Evolutionary conservation across 2,329 filamentous ascomycete species (phyloP).

Genomic region (Colletotrichum orbiculare): DNA sequence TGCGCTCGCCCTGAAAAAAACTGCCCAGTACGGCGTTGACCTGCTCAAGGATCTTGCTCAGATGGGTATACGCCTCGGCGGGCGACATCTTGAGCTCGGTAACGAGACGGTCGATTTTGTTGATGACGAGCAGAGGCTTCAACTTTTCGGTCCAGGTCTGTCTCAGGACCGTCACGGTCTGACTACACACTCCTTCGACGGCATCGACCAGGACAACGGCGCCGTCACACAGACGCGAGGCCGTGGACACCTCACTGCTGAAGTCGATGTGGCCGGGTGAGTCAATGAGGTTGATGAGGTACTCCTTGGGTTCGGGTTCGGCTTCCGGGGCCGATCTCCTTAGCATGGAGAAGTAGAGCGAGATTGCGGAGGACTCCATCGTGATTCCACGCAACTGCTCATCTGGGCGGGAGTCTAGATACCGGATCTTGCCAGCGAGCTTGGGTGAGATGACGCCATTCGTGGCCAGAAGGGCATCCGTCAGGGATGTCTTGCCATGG

Average conservation of each 20-base stretch:
- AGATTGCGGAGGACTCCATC: conserved; percentile 99
- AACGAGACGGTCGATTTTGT: conserved; percentile 96
- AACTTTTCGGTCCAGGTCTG: conserved; percentile 97
- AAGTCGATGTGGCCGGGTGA: conserved; percentile 99
- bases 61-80: conserved; percentile 86
- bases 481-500: conserved; percentile 97
- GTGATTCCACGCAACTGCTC: conserved; percentile 97
- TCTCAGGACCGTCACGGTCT: conserved; percentile 95
- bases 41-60: conserved; percentile 91
- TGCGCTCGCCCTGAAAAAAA: conserved; percentile 97
- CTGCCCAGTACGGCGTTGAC: conserved; percentile 97
- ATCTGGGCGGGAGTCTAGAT: conserved; percentile 94
- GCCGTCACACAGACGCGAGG: conserved; percentile 92
- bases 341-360: conserved; percentile 92
- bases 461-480: conserved; percentile 94
- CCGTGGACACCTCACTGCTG: conserved; percentile 96
- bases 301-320: conserved; percentile 81
- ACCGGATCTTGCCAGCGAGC: conserved; percentile 96
- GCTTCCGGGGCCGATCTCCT: conserved; percentile 77
- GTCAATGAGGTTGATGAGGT: conserved; percentile 96
- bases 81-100: conserved; percentile 96
- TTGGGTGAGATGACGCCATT: conserved; percentile 99
- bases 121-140: conserved; percentile 93
- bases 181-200: conserved; percentile 97
- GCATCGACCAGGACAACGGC: conserved; percentile 95